phyloP scores from a whole-genome alignment of 177 flowering plant genomes.

The Vitis hybrid region DNA sequence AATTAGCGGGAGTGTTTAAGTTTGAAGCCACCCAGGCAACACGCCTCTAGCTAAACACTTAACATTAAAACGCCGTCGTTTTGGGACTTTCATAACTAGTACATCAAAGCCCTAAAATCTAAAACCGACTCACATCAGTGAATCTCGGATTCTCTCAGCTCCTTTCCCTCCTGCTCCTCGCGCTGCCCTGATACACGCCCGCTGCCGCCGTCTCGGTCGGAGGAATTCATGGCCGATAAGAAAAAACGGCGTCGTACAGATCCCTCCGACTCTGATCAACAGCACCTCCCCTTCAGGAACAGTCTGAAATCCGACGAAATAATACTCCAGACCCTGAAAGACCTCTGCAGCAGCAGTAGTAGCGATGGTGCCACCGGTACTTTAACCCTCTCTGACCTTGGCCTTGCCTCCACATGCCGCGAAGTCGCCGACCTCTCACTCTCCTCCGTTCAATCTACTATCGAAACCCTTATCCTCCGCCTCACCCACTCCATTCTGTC shows the following conservation, averaged over 20 bases:
- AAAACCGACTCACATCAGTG: too few species aligned
- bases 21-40: too few species aligned
- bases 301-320: constrained; percentile 59
- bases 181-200: not conserved
- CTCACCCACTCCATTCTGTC: constrained; percentile 67
- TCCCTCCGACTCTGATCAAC: constrained; percentile 19
- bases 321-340: constrained; percentile 49
- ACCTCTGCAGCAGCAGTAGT: constrained; percentile 10
- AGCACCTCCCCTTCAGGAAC: constrained; percentile 57
- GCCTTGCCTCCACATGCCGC: constrained; percentile 72
- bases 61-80: too few species aligned
- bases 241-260: constrained; percentile 54
- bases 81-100: too few species aligned
- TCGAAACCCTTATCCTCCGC: constrained; percentile 53
- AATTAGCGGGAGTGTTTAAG: too few species aligned
- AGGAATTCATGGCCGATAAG: constrained; percentile 57
- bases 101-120: too few species aligned
- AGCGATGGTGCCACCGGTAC: constrained; percentile 20
- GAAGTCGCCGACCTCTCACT: constrained; percentile 85
- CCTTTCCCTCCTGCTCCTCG: constrained; percentile 14
- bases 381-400: constrained; percentile 68
- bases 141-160: too few species aligned
- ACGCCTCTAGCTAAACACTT: too few species aligned
- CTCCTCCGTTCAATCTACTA: constrained; percentile 61
- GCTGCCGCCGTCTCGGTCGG: not conserved